Evolutionary conservation across 345 rosid species (phyloP), one percentile per base, ranked within the genome.

Genomic region (Nephelium lappaceum): DNA sequence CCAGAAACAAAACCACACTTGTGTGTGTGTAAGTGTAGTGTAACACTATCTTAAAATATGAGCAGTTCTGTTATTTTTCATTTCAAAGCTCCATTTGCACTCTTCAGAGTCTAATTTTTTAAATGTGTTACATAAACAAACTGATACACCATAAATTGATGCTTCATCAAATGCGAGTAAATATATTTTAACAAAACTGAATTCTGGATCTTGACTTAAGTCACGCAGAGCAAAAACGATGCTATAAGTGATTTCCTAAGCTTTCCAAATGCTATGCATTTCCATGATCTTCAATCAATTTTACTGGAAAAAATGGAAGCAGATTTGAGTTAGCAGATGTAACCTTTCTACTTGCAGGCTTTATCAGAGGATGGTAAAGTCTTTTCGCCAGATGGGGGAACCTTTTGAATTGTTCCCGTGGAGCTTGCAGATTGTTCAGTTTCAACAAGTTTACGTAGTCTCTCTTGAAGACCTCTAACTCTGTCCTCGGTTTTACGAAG

Each of bases 401-500:
- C 74, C 85, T 87, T 88, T 23, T 69, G 77, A 60, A 73, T 16
- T 43, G 94, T 81, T 18, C 85, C 71, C 65, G 84, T 80, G 39
- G 90, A 11, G 47, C 71, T 18, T 4, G 91, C 85, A 8, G 91
- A 73, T 66, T 91, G 88, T 80, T 92, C 89, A 16, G 85, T 70
- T 71, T 91, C 84, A 25, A 87, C 92, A 7, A 90, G 81, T 61
- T 93, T 87, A 6, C 90, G 80, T 21, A 91, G 89, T 79, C 90
- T 90, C 55, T 84, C 81, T 69, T 92, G 99, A 74, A 93, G 96
- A 66, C 47, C 91, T 70, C 96, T 90, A 43, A 95, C 95, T 77
- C 98, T 88, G 81, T 91, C 96, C 87, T 95, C 99, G 0, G 98
- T 92, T 83, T 85, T 91, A 10, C 98, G 86, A 65, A 95, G 97